phyloP scores from a whole-genome alignment of 139 green algal genomes.

The Chlorella sp. region DNA sequence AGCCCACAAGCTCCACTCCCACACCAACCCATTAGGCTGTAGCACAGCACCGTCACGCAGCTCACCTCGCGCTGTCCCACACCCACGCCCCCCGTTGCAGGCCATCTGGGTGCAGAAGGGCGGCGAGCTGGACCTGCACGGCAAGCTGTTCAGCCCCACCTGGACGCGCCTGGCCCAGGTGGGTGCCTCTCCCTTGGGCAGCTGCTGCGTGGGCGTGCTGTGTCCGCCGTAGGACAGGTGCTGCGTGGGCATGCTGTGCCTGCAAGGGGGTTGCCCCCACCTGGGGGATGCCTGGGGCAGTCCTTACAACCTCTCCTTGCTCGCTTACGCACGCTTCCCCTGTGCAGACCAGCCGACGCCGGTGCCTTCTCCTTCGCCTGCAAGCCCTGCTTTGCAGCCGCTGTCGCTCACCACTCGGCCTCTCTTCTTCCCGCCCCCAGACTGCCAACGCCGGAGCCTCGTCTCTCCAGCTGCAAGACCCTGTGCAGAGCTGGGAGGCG shows the following conservation, averaged over 20 bases:
- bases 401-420: background rate
- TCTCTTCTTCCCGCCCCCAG: background rate
- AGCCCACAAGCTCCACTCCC: too few relatives aligned
- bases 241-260: background rate
- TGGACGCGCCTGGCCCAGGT: constrained; percentile 60
- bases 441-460: constrained; percentile 10
- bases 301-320: too few relatives aligned
- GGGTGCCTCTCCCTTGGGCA: background rate
- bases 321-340: too few relatives aligned
- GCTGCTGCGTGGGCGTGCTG: too few relatives aligned
- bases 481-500: constrained; percentile 48
- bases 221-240: too few relatives aligned
- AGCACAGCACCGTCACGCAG: background rate
- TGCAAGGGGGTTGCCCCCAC: too few relatives aligned
- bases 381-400: background rate
- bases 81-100: background rate
- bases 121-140: constrained; percentile 57
- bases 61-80: background rate
- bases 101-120: constrained; percentile 29
- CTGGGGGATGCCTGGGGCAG: too few relatives aligned
- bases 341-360: too few relatives aligned
- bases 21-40: too few relatives aligned
- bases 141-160: constrained; percentile 52
- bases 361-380: background rate
- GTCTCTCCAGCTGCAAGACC: constrained; percentile 39